Evolutionary conservation across 305 asterid species (phyloP).

Genomic region (Salvia sclarea): DNA sequence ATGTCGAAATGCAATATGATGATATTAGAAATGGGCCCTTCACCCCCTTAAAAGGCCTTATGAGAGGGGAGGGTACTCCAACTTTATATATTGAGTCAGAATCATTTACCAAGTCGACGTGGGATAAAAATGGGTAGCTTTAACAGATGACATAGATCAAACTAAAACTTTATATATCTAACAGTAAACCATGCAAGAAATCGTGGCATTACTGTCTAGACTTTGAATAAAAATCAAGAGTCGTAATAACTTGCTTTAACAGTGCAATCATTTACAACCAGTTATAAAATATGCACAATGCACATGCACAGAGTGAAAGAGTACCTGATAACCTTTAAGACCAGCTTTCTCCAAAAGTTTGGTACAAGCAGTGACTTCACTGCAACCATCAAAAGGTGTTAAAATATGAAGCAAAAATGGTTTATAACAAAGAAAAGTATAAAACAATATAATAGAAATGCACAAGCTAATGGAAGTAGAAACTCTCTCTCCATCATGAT

Average conservation of each 20-base stretch:
- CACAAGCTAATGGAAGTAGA: neutral
- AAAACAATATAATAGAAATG: neutral
- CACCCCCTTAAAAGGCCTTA: too few species aligned
- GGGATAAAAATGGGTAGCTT: too few species aligned
- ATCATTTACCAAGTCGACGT: too few species aligned
- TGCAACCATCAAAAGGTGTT: constrained; percentile 42
- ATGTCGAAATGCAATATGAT: neutral
- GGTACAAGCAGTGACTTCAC: constrained; percentile 61
- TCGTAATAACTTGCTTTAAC: neutral
- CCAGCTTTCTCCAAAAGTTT: constrained; percentile 59
- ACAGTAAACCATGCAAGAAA: neutral
- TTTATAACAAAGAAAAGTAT: neutral
- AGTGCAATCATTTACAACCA: constrained; percentile 9
- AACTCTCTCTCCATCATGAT: neutral
- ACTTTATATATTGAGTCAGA: too few species aligned
- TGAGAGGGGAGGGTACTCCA: too few species aligned
- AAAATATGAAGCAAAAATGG: neutral
- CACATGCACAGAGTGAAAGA: constrained; percentile 12
- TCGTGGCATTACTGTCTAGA: neutral
- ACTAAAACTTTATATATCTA: neutral
- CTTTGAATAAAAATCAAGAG: neutral
- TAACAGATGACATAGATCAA: neutral
- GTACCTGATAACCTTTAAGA: constrained; percentile 88
- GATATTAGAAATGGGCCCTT: too few species aligned
- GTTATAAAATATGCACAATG: constrained; percentile 1